These are phyloP conservation scores for Cladosporium sp. DNA, from an alignment of 2,329 filamentous ascomycete genomes.

Conservation along the genomic window DNA sequence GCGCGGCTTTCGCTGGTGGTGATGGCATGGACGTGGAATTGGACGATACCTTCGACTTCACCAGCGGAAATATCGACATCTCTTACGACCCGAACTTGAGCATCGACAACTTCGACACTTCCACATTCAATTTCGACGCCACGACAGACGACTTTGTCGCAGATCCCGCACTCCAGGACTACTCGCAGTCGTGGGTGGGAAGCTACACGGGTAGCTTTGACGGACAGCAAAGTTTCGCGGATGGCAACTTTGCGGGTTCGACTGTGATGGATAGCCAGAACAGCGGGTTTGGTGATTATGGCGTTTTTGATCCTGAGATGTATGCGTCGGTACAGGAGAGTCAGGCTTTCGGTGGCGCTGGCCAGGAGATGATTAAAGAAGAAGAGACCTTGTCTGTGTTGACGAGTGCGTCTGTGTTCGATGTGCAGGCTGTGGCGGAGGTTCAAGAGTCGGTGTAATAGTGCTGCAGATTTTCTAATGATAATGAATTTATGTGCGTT, in stretches of 20 bases:
- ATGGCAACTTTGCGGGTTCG: background rate
- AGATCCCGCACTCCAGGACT: slow-evolving; percentile 32
- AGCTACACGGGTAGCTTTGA: slow-evolving; percentile 21
- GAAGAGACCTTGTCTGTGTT: slow-evolving; percentile 21
- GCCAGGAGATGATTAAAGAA: slow-evolving; percentile 22
- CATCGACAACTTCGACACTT: slow-evolving; percentile 33
- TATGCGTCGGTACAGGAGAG: slow-evolving; percentile 19
- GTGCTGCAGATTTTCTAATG: background rate
- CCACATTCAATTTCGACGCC: slow-evolving; percentile 34
- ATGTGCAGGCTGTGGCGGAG: background rate
- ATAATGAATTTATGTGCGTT: background rate
- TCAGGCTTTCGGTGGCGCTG: slow-evolving; percentile 29
- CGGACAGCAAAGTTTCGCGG: slow-evolving; percentile 13
- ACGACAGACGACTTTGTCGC: slow-evolving; percentile 26
- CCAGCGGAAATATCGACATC: slow-evolving; percentile 43
- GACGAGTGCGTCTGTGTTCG: background rate
- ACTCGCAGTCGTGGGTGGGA: slow-evolving; percentile 27
- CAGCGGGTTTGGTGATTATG: slow-evolving; percentile 10
- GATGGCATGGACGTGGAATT: slow-evolving; percentile 11
- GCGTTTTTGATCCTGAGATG: slow-evolving; percentile 25
- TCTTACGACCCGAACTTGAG: slow-evolving; percentile 38
- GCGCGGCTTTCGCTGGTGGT: background rate
- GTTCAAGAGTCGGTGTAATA: background rate
- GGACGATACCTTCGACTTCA: slow-evolving; percentile 45
- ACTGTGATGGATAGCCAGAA: slow-evolving; percentile 12